Evolutionary conservation across 192 early-diverging fungal species (phyloP), one percentile per base, ranked within the genome.

Genomic region (Entomortierella chlamydospora): DNA sequence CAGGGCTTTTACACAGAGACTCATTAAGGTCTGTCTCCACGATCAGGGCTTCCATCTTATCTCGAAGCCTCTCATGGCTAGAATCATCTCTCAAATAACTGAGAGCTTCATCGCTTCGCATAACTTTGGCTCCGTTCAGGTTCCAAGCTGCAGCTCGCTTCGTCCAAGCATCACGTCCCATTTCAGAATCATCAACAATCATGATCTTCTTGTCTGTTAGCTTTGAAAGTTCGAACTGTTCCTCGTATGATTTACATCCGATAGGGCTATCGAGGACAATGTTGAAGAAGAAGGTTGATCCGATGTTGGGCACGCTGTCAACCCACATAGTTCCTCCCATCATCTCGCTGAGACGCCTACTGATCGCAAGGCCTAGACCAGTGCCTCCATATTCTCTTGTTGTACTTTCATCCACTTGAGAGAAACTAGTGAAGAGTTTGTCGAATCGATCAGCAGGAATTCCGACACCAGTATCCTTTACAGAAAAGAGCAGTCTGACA

Each of bases 261-360:
- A 61, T 53, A n/a, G 76, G 76, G 30, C 67, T 73, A 22, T 81
- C 71, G 39, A 86, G 69, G 18, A 85, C 72, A 51, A 87, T 64
- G 4, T 83, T 87, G 52, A 88, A 83, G 12, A 71, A 82, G 57
- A 89, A 89, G 10, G 81, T 81, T 5, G 88, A 90, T 15, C 90
- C 90, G 18, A 86, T 78, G 23, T 83, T 83, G 33, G 82, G 81
- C 30, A 69, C 64, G 22, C 86, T 87, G 42, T 84, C 81, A 20
- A 88, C 87, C 87, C 89, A 88, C 58, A 92, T 80, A 11, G 78
- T 81, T 34, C 89, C 91, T 17, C 89, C 89, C 91, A 92, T 92
- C 58, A 87, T 57, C 72, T 90, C 85, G 23, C 84, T 84, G 1
- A 92, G 71, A 0, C 81, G 81, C 25, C 86, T 88, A n/a, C 88